Percentiles rank a stretch among this genome's conserved stretches.
phyloP scores from a whole-genome alignment of 2,329 filamentous ascomycete species.

The Sporothrix brasiliensis region DNA sequence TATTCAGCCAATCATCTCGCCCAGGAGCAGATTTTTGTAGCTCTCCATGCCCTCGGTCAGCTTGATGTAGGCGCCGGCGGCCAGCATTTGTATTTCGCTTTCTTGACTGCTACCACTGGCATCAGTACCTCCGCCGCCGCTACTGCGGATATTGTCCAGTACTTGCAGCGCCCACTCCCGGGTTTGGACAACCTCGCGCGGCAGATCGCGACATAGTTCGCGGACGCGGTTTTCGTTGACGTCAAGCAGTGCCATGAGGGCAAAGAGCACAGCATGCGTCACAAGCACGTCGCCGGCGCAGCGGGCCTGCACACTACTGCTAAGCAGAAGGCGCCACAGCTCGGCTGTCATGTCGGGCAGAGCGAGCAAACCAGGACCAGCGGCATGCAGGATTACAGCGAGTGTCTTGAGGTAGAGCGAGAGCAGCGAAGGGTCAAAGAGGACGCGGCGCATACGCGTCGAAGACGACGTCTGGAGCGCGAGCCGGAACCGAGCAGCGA shows the following conservation, averaged over 20 bases:
- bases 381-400: conserved; percentile 77
- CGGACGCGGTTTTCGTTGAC: conserved; percentile 74
- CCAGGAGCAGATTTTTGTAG: conserved; percentile 76
- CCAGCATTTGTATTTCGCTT: conserved; percentile 75
- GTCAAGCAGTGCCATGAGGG: conserved; percentile 78
- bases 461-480: conserved; percentile 51
- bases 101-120: conserved; percentile 62
- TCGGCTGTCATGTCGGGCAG: conserved; percentile 82
- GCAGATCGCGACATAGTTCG: conserved; percentile 71
- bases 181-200: conserved; percentile 79
- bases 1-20: conserved; percentile 57
- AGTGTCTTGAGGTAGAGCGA: conserved; percentile 84
- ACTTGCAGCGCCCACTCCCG: conserved; percentile 78
- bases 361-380: conserved; percentile 75
- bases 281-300: conserved; percentile 62
- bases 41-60: conserved; percentile 80
- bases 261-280: conserved; percentile 74
- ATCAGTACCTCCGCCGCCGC: conserved; percentile 48
- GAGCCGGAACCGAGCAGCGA: conserved; percentile 78
- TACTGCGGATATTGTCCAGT: conserved; percentile 64
- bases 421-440: conserved; percentile 75
- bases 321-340: conserved; percentile 78
- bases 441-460: conserved; percentile 56
- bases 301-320: conserved; percentile 59
- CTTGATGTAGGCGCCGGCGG: conserved; percentile 75